Base-by-base conservation (phyloP, 106 monocot species). In the Allium cepa region DNA sequence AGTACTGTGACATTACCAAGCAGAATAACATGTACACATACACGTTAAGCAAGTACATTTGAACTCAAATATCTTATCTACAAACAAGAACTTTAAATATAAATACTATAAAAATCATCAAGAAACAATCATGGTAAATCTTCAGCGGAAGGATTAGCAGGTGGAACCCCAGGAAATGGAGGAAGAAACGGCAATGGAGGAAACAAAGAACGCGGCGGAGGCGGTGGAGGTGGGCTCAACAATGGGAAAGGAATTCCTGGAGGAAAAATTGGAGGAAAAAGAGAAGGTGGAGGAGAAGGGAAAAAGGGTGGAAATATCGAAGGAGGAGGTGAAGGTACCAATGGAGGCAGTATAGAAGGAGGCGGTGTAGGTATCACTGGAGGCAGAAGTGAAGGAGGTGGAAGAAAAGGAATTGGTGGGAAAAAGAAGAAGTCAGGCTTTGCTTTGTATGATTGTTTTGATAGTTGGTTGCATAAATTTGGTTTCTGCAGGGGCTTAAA, bases 381-480 rank as follows among this genome's bases (percentile, higher is more conserved):
- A 1, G 64, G 62, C 26, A 69, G 84, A 26, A 66, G 36, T 9
- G 60, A 55, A 14, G 80, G 71, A 4, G 70, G 46, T 0, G 78
- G 72, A 4, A 71, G 9, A n/a, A 64, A 60, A 2, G 78, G 79
- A 63, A 70, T 56, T 22, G 73, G 81, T 11, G 56, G 46, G 5
- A 64, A 57, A 46, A 71, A 46, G 60, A 73, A 70, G 49, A 63
- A 51, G 1, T 60, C 70, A 11, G 81, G 61, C 15, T 67, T 16
- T 22, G 12, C 64, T 79, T 79, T 56, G 53, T 46, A 22, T 45
- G 49, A 10, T 69, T 5, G 70, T 52, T 71, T 79, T 7, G 74
- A 72, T 52, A 67, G 71, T 53, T 85, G 85, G 53, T 82, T 76
- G 60, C 85, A 86, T 2, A 74, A 71, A 17, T 46, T 67, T 45